phyloP scores from a whole-genome alignment of 257 asterid species.

The Gentiana dahurica region DNA sequence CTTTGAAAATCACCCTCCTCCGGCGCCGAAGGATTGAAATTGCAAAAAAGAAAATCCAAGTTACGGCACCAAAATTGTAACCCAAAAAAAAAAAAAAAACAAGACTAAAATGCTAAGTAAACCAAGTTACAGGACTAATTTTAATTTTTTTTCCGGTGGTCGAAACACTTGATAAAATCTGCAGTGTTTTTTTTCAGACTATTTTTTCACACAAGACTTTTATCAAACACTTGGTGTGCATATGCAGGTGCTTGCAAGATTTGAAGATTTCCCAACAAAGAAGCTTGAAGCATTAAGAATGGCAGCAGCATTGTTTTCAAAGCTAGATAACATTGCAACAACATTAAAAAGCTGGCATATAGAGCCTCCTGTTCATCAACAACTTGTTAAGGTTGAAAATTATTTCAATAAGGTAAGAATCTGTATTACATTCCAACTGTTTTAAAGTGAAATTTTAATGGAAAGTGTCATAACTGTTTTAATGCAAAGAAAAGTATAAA shows the following conservation, averaged over 20 bases:
- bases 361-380: slow-evolving; percentile 40
- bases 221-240: neutral
- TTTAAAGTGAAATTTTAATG: neutral
- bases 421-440: neutral
- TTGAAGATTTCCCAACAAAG: slow-evolving; percentile 69
- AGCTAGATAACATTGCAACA: slow-evolving; percentile 37
- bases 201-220: too few relatives aligned
- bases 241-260: slow-evolving; percentile 67
- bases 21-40: too few relatives aligned
- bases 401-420: slow-evolving; percentile 58
- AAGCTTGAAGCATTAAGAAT: slow-evolving; percentile 81
- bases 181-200: too few relatives aligned
- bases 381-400: slow-evolving; percentile 55
- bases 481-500: too few relatives aligned
- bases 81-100: too few relatives aligned
- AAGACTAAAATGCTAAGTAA: too few relatives aligned
- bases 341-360: slow-evolving; percentile 52
- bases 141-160: too few relatives aligned
- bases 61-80: too few relatives aligned
- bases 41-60: too few relatives aligned
- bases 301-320: slow-evolving; percentile 57
- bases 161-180: too few relatives aligned
- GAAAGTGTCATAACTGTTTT: neutral
- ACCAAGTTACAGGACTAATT: too few relatives aligned
- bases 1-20: too few relatives aligned